Evolutionary conservation across 306 rosid species (phyloP).

Genomic region (Medicago truncatula): MtrunA17r5.0-ANR NC_053046.1:28483001-28483500

Average conservation of each 20-base stretch:
- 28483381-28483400: background rate
- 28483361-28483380: background rate
- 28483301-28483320: background rate
- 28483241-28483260: background rate
- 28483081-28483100: background rate
- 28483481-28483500: background rate
- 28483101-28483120: background rate
- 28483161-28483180: background rate
- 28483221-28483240: background rate
- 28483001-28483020: background rate
- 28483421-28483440: background rate
- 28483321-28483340: background rate
- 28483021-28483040: background rate
- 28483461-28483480: background rate
- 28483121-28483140: background rate
- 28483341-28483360: background rate
- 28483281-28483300: background rate
- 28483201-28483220: background rate
- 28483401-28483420: background rate
- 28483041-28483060: background rate
- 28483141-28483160: conserved; percentile 7
- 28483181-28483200: background rate
- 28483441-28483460: background rate
- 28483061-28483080: background rate
- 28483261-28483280: background rate